These are phyloP conservation scores for Dactylellina haptotyla DNA, from an alignment of 2,329 filamentous ascomycete genomes.

Conservation along the genomic window DNA sequence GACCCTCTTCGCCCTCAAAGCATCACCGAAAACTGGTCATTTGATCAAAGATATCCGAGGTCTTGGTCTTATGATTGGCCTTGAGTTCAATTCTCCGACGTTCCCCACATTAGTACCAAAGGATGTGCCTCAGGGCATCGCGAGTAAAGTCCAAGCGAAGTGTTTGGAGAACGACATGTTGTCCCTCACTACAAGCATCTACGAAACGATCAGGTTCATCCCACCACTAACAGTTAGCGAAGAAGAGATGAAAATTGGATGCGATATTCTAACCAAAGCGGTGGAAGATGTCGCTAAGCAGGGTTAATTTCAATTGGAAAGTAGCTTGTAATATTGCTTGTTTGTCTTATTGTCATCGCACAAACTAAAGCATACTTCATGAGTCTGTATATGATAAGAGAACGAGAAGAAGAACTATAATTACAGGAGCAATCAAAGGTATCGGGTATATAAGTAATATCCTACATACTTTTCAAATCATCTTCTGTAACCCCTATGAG, in stretches of 20 bases:
- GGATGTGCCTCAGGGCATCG: conserved; percentile 59
- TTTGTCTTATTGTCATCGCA: not conserved
- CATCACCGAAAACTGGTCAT: conserved; percentile 56
- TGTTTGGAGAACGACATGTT: conserved; percentile 62
- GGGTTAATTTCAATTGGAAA: conserved; percentile 35
- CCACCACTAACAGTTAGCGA: conserved; percentile 62
- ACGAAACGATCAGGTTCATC: conserved; percentile 62
- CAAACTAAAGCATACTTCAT: conserved; percentile 5
- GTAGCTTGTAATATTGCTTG: not conserved
- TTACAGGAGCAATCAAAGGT: no score
- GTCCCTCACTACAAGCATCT: conserved; percentile 62
- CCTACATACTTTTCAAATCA: conserved; percentile 8
- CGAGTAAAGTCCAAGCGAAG: conserved; percentile 61
- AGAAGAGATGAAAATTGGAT: conserved; percentile 61
- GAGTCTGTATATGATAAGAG: not conserved
- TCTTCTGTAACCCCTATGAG: not conserved
- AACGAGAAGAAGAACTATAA: no score
- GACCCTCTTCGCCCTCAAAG: conserved; percentile 54
- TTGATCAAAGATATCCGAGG: conserved; percentile 62
- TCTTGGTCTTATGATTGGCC: conserved; percentile 61
- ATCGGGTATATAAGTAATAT: no score
- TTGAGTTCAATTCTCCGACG: conserved; percentile 60
- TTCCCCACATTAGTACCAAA: conserved; percentile 44
- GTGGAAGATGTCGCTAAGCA: conserved; percentile 61
- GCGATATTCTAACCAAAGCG: conserved; percentile 60